Evolutionary conservation across 2,329 filamentous ascomycete species (phyloP).

Genomic region (Colletotrichum truncatum): DNA sequence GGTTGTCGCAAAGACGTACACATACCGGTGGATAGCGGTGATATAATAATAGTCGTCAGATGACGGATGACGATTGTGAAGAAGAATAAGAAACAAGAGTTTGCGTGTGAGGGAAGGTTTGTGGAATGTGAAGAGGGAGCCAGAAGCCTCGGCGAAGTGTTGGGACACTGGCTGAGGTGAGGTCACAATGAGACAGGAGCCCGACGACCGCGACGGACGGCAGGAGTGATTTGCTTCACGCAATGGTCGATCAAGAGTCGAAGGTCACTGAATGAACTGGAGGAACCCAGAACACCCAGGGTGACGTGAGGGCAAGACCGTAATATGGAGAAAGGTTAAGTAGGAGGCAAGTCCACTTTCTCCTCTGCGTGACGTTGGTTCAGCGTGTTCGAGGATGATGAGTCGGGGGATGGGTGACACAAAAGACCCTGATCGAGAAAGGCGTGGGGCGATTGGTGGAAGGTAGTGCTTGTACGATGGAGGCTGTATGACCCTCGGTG

Average conservation of each 20-base stretch:
- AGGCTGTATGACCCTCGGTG: slow-evolving; percentile 16
- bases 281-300: slow-evolving; percentile 9
- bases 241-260: neutral
- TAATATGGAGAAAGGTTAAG: slow-evolving; percentile 7
- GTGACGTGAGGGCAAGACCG: slow-evolving; percentile 1
- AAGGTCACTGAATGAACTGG: neutral
- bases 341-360: neutral
- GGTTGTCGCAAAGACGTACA: neutral
- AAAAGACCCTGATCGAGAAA: slow-evolving; percentile 15
- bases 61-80: neutral
- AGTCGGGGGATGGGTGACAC: slow-evolving; percentile 14
- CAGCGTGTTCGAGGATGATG: slow-evolving; percentile 1
- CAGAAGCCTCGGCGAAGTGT: neutral
- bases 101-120: neutral
- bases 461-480: slow-evolving; percentile 6
- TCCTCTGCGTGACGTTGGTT: slow-evolving; percentile 15
- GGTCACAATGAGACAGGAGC: slow-evolving; percentile 14
- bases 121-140: neutral
- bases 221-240: slow-evolving; percentile 1
- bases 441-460: slow-evolving; percentile 2
- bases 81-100: neutral
- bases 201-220: slow-evolving; percentile 19
- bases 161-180: slow-evolving; percentile 9
- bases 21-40: slow-evolving; percentile 1
- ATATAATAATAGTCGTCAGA: neutral